Percentiles rank a stretch among this genome's conserved stretches.
Conservation (phyloP, 345 rosid genomes). For the Gossypium raimondii region DNA sequence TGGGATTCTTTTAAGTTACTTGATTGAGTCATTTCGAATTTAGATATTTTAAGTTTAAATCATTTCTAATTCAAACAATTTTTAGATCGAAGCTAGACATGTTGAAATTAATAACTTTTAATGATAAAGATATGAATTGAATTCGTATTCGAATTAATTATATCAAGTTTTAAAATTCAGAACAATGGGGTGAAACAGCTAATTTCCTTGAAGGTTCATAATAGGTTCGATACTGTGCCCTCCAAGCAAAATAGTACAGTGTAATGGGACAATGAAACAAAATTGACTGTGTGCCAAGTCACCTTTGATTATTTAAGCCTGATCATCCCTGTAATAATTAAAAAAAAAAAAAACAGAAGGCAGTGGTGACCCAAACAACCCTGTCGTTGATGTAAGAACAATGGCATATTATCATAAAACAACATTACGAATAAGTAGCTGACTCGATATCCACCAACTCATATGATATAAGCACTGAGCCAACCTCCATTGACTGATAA, state of each 20-base stretch:
- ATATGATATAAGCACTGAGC: not conserved
- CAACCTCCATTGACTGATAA: not conserved
- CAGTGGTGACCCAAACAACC: not conserved
- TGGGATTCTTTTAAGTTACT: too few species aligned
- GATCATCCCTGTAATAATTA: not conserved
- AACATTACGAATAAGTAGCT: not conserved
- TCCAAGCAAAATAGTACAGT: not conserved
- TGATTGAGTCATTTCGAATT: too few species aligned
- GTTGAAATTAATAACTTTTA: too few species aligned
- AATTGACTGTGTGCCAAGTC: slow-evolving; percentile 4
- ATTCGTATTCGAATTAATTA: too few species aligned
- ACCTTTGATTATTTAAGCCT: slow-evolving; percentile 2
- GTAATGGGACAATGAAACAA: not conserved
- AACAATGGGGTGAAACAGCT: too few species aligned
- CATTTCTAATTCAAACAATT: too few species aligned
- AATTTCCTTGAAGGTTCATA: too few species aligned
- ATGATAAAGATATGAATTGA: too few species aligned
- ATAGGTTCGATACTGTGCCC: not conserved
- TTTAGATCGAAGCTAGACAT: too few species aligned
- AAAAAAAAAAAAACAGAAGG: not conserved
- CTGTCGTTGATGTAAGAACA: not conserved
- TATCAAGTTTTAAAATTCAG: too few species aligned
- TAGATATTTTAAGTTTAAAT: too few species aligned
- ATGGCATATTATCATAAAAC: not conserved
- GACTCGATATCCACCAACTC: slow-evolving; percentile 5